Conservation (phyloP, 768 basidiomycete species). For the Tylopilus plumbeoviolaceoides region DNA sequence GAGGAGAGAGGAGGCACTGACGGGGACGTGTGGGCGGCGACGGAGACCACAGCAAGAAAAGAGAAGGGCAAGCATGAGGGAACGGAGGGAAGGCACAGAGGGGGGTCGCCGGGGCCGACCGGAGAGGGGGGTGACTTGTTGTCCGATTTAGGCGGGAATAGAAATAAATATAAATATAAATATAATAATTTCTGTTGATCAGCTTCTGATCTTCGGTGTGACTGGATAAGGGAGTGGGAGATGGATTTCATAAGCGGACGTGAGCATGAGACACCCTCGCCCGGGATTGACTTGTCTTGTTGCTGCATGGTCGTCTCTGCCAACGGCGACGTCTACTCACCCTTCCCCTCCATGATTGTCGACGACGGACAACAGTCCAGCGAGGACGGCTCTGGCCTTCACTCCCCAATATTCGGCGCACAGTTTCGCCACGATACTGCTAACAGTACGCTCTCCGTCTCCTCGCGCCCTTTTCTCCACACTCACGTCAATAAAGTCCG, state of each 20-base stretch:
- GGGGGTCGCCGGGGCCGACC: slow-evolving; percentile 20
- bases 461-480: slow-evolving; percentile 45
- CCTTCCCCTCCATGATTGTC: slow-evolving; percentile 50
- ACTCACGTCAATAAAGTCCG: slow-evolving; percentile 65
- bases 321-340: slow-evolving; percentile 53
- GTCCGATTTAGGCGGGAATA: slow-evolving; percentile 28
- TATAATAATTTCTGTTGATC: slow-evolving; percentile 15
- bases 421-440: slow-evolving; percentile 46
- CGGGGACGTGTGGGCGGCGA: slow-evolving; percentile 14
- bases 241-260: slow-evolving; percentile 37
- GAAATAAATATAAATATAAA: not conserved
- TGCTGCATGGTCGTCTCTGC: slow-evolving; percentile 54
- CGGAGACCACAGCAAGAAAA: slow-evolving; percentile 28
- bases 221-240: slow-evolving; percentile 25
- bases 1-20: slow-evolving; percentile 3
- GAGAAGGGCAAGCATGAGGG: slow-evolving; percentile 27
- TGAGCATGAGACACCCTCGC: slow-evolving; percentile 46
- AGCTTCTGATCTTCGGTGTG: slow-evolving; percentile 32
- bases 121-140: slow-evolving; percentile 3
- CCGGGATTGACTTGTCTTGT: slow-evolving; percentile 30
- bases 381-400: slow-evolving; percentile 72
- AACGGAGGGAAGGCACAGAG: slow-evolving; percentile 22
- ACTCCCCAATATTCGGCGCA: slow-evolving; percentile 63
- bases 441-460: slow-evolving; percentile 35
- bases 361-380: slow-evolving; percentile 71